phyloP scores from a whole-genome alignment of 2,329 filamentous ascomycete genomes.

The Verticillium nonalfalfae region DNA sequence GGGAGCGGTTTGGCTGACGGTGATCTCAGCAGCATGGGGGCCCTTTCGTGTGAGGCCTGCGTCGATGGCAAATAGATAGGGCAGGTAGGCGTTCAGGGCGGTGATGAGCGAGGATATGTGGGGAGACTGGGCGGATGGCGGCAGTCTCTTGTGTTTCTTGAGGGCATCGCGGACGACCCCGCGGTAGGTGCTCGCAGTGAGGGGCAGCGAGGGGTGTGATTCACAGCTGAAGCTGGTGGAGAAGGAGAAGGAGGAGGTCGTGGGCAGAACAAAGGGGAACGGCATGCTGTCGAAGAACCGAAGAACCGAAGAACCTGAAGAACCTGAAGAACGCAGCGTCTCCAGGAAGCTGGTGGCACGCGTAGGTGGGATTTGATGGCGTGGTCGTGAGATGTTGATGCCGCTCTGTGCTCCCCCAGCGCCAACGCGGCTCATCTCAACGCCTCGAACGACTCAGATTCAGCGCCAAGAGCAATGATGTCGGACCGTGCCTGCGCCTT shows the following conservation, averaged over 20 bases:
- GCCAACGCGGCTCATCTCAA: background rate
- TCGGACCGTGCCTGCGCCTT: background rate
- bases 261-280: constrained; percentile 81
- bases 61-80: constrained; percentile 75
- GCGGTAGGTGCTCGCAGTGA: constrained; percentile 75
- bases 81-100: constrained; percentile 70
- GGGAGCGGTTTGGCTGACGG: constrained; percentile 54
- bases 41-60: constrained; percentile 49
- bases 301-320: no score
- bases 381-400: background rate
- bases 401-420: background rate
- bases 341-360: background rate
- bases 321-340: no score
- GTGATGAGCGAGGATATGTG: constrained; percentile 66
- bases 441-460: background rate
- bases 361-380: background rate
- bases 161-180: constrained; percentile 76
- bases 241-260: constrained; percentile 82
- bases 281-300: constrained; percentile 59
- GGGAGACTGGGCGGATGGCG: constrained; percentile 60
- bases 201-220: constrained; percentile 83
- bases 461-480: constrained; percentile 1
- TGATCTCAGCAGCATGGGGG: constrained; percentile 45
- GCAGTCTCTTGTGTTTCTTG: constrained; percentile 85
- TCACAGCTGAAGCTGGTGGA: constrained; percentile 69